phyloP scores from a whole-genome alignment of 2,329 filamentous ascomycete genomes.

The Zymoseptoria pseudotritici region DNA sequence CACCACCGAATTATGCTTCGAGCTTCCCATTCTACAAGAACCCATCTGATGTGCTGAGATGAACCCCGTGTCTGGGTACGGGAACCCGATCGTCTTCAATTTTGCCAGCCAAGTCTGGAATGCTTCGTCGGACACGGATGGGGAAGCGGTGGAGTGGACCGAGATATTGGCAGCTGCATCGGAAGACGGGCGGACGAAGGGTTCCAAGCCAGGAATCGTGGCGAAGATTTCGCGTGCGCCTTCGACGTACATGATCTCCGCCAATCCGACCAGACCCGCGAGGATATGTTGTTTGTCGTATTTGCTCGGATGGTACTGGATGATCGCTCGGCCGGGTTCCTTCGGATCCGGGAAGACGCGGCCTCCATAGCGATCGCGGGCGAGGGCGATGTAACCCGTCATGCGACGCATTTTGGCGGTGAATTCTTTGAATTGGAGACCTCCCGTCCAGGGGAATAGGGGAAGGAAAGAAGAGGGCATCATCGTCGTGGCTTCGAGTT shows the following conservation, averaged over 20 bases:
- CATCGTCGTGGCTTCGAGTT: constrained; percentile 72
- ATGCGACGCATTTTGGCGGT: constrained; percentile 61
- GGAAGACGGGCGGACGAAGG: constrained; percentile 49
- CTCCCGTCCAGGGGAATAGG: constrained; percentile 58
- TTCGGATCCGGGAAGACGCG: constrained; percentile 63
- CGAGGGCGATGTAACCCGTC: constrained; percentile 64
- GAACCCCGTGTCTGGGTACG: constrained; percentile 47
- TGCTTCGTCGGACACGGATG: constrained; percentile 46
- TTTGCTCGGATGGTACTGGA: constrained; percentile 63
- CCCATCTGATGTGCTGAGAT: constrained; percentile 77
- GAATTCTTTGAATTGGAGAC: constrained; percentile 64
- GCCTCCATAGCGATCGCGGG: constrained; percentile 69
- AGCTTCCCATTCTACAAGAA: constrained; percentile 61
- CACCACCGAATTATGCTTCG: constrained; percentile 36
- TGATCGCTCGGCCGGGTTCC: constrained; percentile 50
- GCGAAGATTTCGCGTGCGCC: constrained; percentile 76
- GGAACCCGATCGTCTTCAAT: constrained; percentile 44
- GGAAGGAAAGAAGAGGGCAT: constrained; percentile 59
- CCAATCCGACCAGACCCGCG: constrained; percentile 62
- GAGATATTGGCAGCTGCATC: constrained; percentile 9
- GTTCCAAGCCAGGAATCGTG: constrained; percentile 52
- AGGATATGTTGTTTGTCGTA: constrained; percentile 67
- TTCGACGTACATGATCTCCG: constrained; percentile 69
- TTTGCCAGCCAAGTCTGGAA: constrained; percentile 56
- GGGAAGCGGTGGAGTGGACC: constrained; percentile 9